These are phyloP conservation scores for Lentinula detonsa DNA, from an alignment of 768 basidiomycete species.

Conservation along the genomic window DNA sequence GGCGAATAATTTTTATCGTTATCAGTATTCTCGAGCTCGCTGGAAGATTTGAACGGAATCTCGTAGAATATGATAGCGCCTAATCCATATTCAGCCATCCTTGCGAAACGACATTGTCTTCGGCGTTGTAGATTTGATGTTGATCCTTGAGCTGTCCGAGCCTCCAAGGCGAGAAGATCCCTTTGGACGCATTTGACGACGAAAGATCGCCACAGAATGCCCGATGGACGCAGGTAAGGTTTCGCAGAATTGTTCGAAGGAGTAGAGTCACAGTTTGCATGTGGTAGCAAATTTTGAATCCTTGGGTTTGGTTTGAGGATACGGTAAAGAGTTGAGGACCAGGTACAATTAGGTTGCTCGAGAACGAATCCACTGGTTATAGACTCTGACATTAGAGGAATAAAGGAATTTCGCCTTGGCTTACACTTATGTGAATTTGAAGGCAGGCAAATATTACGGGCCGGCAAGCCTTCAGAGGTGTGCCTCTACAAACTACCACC, in stretches of 20 bases:
- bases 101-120: neutral
- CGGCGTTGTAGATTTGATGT: too few species aligned
- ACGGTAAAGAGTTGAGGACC: neutral
- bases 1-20: neutral
- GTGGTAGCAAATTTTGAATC: neutral
- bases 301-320: neutral
- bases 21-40: neutral
- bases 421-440: neutral
- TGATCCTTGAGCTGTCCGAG: neutral
- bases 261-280: neutral
- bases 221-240: neutral
- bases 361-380: neutral
- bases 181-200: neutral
- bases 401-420: too few species aligned
- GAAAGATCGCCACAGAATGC: neutral
- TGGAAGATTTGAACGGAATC: neutral
- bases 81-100: conserved; percentile 1
- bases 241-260: neutral
- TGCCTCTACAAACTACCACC: neutral
- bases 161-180: neutral
- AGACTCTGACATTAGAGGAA: neutral
- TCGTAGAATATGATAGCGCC: conserved; percentile 2
- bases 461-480: too few species aligned
- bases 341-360: neutral
- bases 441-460: neutral